These are phyloP conservation scores for Phytophthora capsici DNA, from an alignment of 352 stramenopile species.

Conservation along the genomic window DNA sequence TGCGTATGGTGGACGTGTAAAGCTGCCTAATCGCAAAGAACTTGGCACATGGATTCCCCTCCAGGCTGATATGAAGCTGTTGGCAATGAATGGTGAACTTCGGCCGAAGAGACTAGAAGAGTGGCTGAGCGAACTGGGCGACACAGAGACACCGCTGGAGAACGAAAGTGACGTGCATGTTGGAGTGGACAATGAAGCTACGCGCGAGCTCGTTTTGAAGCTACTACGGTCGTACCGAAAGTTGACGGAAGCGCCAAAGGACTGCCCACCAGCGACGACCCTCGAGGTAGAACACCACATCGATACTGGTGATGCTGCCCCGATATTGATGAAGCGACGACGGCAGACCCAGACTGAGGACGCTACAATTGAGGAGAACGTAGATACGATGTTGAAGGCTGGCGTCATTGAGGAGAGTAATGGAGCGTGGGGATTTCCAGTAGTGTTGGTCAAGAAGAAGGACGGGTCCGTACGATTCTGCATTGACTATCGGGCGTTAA, in stretches of 20 bases:
- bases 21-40: neutral
- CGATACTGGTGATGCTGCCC: neutral
- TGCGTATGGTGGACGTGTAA: neutral
- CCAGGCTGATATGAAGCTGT: neutral
- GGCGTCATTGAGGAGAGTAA: neutral
- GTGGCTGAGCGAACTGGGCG: neutral
- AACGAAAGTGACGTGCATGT: neutral
- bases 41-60: neutral
- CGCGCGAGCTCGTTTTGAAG: neutral
- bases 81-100: slow-evolving; percentile 2
- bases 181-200: neutral
- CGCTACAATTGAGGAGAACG: neutral
- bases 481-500: neutral
- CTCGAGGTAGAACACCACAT: slow-evolving; percentile 1
- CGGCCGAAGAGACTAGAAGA: no score
- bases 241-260: neutral
- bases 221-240: neutral
- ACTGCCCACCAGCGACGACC: neutral
- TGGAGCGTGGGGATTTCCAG: neutral
- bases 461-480: slow-evolving; percentile 2
- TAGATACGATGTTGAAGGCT: neutral
- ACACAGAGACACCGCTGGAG: neutral
- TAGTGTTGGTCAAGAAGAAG: slow-evolving; percentile 11
- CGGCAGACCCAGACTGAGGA: neutral
- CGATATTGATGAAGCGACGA: neutral